A percentile compares a stretch with the other conserved stretches of the same genome.
Evolutionary conservation across 331 rosid species (phyloP).

Genomic region (Erythrophleum ivorense): DNA sequence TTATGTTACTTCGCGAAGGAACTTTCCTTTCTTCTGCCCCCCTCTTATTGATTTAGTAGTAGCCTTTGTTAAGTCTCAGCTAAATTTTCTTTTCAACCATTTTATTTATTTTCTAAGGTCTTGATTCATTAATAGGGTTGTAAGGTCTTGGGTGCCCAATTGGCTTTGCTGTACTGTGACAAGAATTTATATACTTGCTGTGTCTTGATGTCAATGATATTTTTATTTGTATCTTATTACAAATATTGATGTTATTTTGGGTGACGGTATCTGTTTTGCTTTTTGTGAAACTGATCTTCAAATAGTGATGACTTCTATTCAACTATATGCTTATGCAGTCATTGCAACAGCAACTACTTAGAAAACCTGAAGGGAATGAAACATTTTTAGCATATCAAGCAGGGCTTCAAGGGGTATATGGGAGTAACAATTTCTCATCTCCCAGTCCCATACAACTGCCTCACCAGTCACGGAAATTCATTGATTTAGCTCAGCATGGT

Average conservation of each 20-base stretch:
- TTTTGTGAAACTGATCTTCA: constrained; percentile 24
- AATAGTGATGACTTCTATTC: constrained; percentile 13
- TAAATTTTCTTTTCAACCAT: constrained; percentile 22
- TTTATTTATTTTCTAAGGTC: background rate
- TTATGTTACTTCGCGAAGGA: constrained; percentile 15
- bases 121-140: background rate
- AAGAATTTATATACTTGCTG: background rate
- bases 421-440: constrained; percentile 66
- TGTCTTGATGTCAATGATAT: constrained; percentile 26
- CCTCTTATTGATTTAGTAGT: background rate
- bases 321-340: constrained; percentile 58
- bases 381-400: constrained; percentile 76
- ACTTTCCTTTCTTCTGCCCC: background rate
- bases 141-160: constrained; percentile 11
- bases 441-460: constrained; percentile 68
- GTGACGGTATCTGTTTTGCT: constrained; percentile 17
- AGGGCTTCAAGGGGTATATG: constrained; percentile 76
- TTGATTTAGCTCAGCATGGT: constrained; percentile 77
- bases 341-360: constrained; percentile 77
- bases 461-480: constrained; percentile 82
- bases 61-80: constrained; percentile 29
- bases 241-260: constrained; percentile 66
- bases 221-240: constrained; percentile 52
- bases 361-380: constrained; percentile 94
- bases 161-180: constrained; percentile 14